Conservation (phyloP, 306 rosid species). For the Styphnolobium japonicum region DNA sequence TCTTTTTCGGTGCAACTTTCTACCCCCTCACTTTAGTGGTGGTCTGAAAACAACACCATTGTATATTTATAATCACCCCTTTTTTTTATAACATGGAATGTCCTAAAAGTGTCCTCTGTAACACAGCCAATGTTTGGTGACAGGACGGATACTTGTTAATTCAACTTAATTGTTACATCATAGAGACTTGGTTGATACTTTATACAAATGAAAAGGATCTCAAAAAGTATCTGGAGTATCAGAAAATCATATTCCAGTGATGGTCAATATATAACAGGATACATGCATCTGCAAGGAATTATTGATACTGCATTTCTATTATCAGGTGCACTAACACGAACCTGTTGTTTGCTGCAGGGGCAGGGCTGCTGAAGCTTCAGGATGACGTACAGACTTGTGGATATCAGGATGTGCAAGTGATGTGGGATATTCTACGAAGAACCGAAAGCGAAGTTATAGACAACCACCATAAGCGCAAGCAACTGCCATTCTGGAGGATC, state of each 20-base stretch:
- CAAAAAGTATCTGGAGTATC: neutral
- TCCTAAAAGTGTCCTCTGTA: neutral
- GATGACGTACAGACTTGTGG: slow-evolving; percentile 81
- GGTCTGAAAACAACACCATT: slow-evolving; percentile 7
- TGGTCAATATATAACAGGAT: neutral
- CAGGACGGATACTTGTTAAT: neutral
- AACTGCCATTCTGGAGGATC: slow-evolving; percentile 54
- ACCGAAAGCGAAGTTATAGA: slow-evolving; percentile 10
- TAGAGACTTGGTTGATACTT: neutral
- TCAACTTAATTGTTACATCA: neutral
- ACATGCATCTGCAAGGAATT: neutral
- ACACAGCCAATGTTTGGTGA: neutral
- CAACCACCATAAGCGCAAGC: slow-evolving; percentile 50
- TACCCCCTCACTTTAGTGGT: slow-evolving; percentile 25
- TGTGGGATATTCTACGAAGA: slow-evolving; percentile 76
- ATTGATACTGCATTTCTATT: neutral
- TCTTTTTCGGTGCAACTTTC: slow-evolving; percentile 45
- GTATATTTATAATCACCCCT: neutral
- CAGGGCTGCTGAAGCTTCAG: slow-evolving; percentile 66
- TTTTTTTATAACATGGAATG: neutral
- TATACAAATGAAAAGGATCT: neutral
- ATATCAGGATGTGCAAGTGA: slow-evolving; percentile 79
- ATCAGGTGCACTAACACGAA: neutral
- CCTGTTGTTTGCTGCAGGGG: slow-evolving; percentile 42
- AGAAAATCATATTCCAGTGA: neutral